A percentile compares a stretch with the other conserved stretches of the same genome.
Evolutionary conservation across 768 basidiomycete genomes (phyloP).

Genomic region (Boletus reticulatus): DNA sequence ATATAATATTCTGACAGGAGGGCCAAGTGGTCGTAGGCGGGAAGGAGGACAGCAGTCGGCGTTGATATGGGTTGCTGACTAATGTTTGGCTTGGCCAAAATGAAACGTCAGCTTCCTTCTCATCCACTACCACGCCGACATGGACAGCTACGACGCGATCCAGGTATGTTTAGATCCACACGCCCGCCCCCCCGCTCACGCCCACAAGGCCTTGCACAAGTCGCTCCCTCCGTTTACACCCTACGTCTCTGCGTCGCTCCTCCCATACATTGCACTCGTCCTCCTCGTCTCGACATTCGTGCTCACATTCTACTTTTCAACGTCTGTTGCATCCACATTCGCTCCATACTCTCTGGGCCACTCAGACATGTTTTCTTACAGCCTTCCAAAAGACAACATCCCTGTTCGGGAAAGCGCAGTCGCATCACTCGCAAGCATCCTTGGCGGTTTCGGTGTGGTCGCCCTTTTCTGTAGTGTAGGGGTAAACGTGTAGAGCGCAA

Average conservation of each 20-base stretch:
- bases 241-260: constrained; percentile 57
- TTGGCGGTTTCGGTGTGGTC: constrained; percentile 88
- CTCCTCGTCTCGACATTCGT: constrained; percentile 74
- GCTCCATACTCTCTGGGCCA: neutral
- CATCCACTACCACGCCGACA: constrained; percentile 21
- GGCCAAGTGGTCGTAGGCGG: constrained; percentile 18
- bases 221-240: constrained; percentile 71
- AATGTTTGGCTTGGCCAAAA: constrained; percentile 51
- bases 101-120: constrained; percentile 39
- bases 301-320: constrained; percentile 91
- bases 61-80: constrained; percentile 56
- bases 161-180: constrained; percentile 41
- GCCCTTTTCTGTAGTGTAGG: constrained; percentile 60
- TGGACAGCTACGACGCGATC: constrained; percentile 55
- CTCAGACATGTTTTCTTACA: constrained; percentile 32
- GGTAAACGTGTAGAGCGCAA: constrained; percentile 29
- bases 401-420: constrained; percentile 67
- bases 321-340: constrained; percentile 44
- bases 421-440: constrained; percentile 68
- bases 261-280: constrained; percentile 74
- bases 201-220: constrained; percentile 56
- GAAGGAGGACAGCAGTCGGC: constrained; percentile 12
- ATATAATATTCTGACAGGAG: constrained; percentile 1
- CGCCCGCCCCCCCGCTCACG: neutral
- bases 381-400: constrained; percentile 72